These are phyloP conservation scores for Hordeum pubiflorum DNA, from an alignment of 202 grass and related monocot species.

Conservation along the genomic window DNA sequence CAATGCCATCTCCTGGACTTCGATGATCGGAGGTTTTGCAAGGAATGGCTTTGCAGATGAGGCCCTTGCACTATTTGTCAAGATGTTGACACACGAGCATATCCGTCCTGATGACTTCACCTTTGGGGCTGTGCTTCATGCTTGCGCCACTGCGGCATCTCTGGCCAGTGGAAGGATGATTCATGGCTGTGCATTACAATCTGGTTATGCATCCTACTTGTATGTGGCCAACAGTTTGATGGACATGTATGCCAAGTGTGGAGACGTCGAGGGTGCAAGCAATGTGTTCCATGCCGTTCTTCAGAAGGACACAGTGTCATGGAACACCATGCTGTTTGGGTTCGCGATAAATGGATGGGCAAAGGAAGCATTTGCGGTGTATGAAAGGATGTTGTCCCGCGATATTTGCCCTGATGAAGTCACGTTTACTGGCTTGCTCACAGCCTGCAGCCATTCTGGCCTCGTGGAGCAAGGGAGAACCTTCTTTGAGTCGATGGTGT, in stretches of 20 bases:
- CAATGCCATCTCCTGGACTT: slow-evolving; percentile 74
- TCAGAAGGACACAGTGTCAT: slow-evolving; percentile 57
- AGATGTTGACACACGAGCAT: slow-evolving; percentile 48
- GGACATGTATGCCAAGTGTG: slow-evolving; percentile 86
- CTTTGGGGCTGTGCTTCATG: slow-evolving; percentile 54
- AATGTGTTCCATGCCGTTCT: slow-evolving; percentile 38
- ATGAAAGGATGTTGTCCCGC: slow-evolving; percentile 35
- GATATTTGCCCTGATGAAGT: slow-evolving; percentile 48
- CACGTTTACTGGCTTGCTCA: slow-evolving; percentile 57
- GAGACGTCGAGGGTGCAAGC: slow-evolving; percentile 45
- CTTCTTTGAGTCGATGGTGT: slow-evolving; percentile 59
- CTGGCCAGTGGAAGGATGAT: slow-evolving; percentile 63
- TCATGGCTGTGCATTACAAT: slow-evolving; percentile 43
- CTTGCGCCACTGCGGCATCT: slow-evolving; percentile 47
- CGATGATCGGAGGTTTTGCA: slow-evolving; percentile 70
- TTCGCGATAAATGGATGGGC: slow-evolving; percentile 44
- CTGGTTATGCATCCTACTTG: slow-evolving; percentile 41
- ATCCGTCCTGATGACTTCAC: slow-evolving; percentile 58
- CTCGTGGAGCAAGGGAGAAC: slow-evolving; percentile 48
- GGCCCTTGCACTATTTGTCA: slow-evolving; percentile 49
- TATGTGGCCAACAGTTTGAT: slow-evolving; percentile 65
- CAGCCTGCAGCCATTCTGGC: slow-evolving; percentile 62
- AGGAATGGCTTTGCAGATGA: slow-evolving; percentile 45
- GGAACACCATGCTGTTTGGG: slow-evolving; percentile 77
- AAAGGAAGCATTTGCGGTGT: slow-evolving; percentile 41